Percentiles rank a stretch among this genome's conserved stretches.
Conservation (phyloP, 176 grass and related monocot genomes). For the Otatea glauca region DNA sequence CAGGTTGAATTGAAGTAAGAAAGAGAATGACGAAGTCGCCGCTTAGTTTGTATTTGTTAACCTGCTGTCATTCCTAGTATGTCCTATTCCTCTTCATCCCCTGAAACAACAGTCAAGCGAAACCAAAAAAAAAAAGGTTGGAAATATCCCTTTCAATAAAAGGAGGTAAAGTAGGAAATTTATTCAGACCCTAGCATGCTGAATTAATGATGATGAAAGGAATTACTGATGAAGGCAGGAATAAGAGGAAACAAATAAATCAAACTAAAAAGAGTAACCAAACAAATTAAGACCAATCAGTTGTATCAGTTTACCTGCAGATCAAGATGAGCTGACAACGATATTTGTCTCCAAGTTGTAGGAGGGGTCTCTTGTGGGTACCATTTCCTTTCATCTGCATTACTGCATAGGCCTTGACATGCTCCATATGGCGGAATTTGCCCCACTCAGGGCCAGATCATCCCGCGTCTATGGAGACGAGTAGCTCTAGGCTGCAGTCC, state of each 20-base stretch:
- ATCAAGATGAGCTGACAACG: background rate
- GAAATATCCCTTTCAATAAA: background rate
- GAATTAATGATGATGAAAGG: no score
- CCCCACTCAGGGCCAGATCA: background rate
- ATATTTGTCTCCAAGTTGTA: conserved; percentile 13
- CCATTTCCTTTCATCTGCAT: background rate
- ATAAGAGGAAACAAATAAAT: no score
- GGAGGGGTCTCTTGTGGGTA: background rate
- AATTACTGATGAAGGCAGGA: background rate
- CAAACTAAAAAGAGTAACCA: background rate
- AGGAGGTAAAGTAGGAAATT: background rate
- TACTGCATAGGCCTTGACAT: background rate
- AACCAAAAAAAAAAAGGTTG: background rate
- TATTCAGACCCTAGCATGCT: no score
- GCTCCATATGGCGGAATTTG: conserved; percentile 11
- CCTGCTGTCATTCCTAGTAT: no score
- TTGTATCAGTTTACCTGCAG: background rate
- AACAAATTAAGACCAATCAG: background rate
- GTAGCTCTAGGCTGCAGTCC: background rate
- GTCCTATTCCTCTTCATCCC: background rate
- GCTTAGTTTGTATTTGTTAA: background rate
- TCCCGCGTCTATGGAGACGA: background rate
- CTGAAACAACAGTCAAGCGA: background rate
- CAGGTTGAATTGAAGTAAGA: no score
- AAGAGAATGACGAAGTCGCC: background rate